Evolutionary conservation across 2,329 filamentous ascomycete species (phyloP).

Genomic region (Pleomassaria siparia): DNA sequence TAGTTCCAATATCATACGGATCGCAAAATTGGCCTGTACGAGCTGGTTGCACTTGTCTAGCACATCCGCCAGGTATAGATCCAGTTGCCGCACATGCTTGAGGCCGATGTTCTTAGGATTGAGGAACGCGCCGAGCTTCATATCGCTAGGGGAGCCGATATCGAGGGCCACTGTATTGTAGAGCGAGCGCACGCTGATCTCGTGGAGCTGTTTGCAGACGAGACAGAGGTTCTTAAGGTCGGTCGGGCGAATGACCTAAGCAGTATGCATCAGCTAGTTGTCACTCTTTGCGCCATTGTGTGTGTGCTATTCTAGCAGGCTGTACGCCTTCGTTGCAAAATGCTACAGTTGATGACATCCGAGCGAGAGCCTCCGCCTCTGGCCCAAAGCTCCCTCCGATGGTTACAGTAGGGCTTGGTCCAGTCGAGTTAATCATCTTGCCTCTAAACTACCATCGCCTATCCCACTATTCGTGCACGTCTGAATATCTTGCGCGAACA

Average conservation of each 20-base stretch:
- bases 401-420: no score
- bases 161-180: constrained; percentile 52
- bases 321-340: constrained; percentile 1
- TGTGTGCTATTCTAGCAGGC: neutral
- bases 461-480: no score
- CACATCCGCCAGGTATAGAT: constrained; percentile 50
- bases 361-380: no score
- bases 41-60: constrained; percentile 48
- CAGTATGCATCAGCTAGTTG: neutral
- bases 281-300: neutral
- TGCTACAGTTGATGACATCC: neutral
- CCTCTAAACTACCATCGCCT: no score
- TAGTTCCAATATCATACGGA: constrained; percentile 52
- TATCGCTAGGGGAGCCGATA: constrained; percentile 48
- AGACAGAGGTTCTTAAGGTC: constrained; percentile 53
- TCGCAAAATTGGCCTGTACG: constrained; percentile 50
- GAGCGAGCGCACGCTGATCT: constrained; percentile 49
- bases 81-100: constrained; percentile 48
- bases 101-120: constrained; percentile 52
- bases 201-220: constrained; percentile 49
- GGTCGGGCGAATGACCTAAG: constrained; percentile 48
- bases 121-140: constrained; percentile 48
- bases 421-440: no score
- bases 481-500: no score
- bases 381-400: no score